Base-by-base conservation (phyloP, 1,284 basidiomycete genomes). In the Gymnopus androsaceus region DNA sequence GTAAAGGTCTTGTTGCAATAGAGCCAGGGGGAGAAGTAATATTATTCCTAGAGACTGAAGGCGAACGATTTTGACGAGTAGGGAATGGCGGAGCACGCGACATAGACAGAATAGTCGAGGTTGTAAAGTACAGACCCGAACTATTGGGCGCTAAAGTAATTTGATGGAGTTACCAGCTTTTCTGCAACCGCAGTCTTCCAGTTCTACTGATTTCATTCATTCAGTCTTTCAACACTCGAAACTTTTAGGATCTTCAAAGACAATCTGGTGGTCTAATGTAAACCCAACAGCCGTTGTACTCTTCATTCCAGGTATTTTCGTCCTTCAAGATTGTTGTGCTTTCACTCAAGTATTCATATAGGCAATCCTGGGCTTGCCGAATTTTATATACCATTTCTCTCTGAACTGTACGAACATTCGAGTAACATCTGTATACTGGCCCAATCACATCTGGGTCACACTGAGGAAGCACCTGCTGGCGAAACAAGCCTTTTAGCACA, bases 301-400 rank as follows among this genome's bases (percentile, higher is more conserved):
- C 4, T 85, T 87, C 65, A 78, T 85, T 48, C 85, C 84, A 61
- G 83, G 83, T 80, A 30, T 38, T 59, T 48, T 17, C 36, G 17
- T 15, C 17, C 28, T n/a, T 14, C 5, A 21, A 28, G 5, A 15
- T 27, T 8, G 23, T 12, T n/a, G 7, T 31, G 21, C n/a, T 33
- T 21, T 12, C 42, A 19, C 27, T 44, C 27, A 40, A 44, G 45
- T 38, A 54, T 17, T n/a, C 40, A 21, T 40, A 34, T 60, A 84
- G 85, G 84, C 9, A 87, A 87, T 63, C 85, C 84, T 6, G 84
- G 85, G 1, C 66, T 84, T 12, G 59, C 82, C 28, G 75, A 81
- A 31, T 85, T 87, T 64, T 87, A 87, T 59, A 73, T 71, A 0
- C 76, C 76, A 9, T 87, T 86, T 62, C 71, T 87, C 17, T 72